A percentile compares a stretch with the other conserved stretches of the same genome.
Conservation (phyloP, 139 green algal species). For the Picochlorum sp. region DNA sequence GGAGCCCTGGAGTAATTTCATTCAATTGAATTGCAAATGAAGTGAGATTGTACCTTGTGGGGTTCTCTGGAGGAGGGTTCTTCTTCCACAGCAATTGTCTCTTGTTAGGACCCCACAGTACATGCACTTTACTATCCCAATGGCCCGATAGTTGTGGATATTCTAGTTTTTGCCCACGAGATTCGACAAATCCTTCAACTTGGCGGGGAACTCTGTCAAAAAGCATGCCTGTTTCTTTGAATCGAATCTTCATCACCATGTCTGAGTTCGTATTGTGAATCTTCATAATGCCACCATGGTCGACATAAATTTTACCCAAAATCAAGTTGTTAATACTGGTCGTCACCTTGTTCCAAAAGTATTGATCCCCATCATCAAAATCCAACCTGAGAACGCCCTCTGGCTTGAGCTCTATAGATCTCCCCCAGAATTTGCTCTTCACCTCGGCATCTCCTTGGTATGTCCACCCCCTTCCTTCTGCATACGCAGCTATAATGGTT, state of each 20-base stretch:
- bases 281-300: constrained; percentile 75
- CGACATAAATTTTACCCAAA: constrained; percentile 80
- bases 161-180: constrained; percentile 20
- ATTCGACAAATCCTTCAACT: constrained; percentile 39
- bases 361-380: constrained; percentile 65
- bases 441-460: constrained; percentile 71
- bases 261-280: constrained; percentile 28
- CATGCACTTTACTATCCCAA: constrained; percentile 53
- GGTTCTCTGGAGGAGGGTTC: constrained; percentile 38
- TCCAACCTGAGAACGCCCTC: constrained; percentile 50
- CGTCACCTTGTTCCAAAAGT: constrained; percentile 73
- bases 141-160: constrained; percentile 35
- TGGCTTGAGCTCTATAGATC: constrained; percentile 72
- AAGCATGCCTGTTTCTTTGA: constrained; percentile 58
- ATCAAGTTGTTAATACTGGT: constrained; percentile 86
- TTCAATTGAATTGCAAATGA: constrained; percentile 77
- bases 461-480: constrained; percentile 55
- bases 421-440: constrained; percentile 89
- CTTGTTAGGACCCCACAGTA: constrained; percentile 21
- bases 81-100: constrained; percentile 44
- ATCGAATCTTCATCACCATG: constrained; percentile 41
- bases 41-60: constrained; percentile 59
- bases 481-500: constrained; percentile 58
- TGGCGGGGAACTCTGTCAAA: constrained; percentile 43
- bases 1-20: constrained; percentile 58